Percentiles rank a stretch among this genome's conserved stretches.
phyloP scores from a whole-genome alignment of 2,329 filamentous ascomycete species.

The Coniochaeta sp. region DNA sequence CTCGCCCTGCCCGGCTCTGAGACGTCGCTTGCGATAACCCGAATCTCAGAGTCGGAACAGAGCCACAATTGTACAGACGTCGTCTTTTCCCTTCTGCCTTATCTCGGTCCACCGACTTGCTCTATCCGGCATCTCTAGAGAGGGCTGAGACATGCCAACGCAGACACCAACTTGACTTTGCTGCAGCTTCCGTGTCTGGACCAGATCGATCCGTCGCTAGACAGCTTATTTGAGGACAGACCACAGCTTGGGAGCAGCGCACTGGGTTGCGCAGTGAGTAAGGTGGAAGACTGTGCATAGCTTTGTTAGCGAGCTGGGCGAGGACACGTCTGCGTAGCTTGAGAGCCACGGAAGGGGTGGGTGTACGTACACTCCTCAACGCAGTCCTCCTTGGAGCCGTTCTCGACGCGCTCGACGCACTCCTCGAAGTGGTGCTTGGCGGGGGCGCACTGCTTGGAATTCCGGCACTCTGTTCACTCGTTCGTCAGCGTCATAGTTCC shows the following conservation, averaged over 20 bases:
- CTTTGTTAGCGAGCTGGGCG: background rate
- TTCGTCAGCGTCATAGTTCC: background rate
- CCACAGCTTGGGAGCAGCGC: constrained; percentile 95
- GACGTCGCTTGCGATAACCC: background rate
- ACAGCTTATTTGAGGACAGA: constrained; percentile 72
- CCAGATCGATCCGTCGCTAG: constrained; percentile 10
- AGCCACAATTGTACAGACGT: background rate
- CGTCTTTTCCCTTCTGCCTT: background rate
- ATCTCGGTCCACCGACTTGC: background rate
- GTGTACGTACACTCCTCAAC: constrained; percentile 88
- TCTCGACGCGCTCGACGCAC: constrained; percentile 89
- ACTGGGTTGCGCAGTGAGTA: constrained; percentile 86
- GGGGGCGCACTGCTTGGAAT: constrained; percentile 76
- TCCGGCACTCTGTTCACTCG: constrained; percentile 67
- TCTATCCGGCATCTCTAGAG: background rate
- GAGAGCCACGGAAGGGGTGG: constrained; percentile 18
- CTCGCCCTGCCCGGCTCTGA: background rate
- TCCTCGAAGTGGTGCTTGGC: constrained; percentile 98
- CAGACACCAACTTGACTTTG: background rate
- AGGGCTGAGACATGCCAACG: background rate
- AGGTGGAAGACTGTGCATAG: constrained; percentile 88
- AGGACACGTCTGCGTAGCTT: background rate
- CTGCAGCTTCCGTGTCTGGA: background rate
- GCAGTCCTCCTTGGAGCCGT: constrained; percentile 82
- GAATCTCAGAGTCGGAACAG: background rate